Conservation (phyloP, 2,329 filamentous ascomycete genomes). For the Gaeumannomyces sp. region DNA sequence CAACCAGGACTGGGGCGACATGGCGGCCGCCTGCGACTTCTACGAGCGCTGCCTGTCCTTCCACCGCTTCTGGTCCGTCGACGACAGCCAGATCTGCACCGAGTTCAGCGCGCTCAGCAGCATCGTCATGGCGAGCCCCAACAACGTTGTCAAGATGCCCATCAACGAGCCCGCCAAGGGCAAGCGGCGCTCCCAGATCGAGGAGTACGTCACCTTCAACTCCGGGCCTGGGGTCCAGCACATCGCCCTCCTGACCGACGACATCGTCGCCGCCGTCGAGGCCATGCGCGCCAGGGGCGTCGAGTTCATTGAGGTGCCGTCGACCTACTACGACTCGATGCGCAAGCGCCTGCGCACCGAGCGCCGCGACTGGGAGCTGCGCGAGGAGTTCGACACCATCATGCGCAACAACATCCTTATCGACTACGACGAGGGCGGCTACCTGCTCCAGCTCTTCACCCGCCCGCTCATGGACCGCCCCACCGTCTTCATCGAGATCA, state of each 20-base stretch:
- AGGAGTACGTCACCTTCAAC: slow-evolving; percentile 90
- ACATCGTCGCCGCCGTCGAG: slow-evolving; percentile 73
- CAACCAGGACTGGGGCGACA: slow-evolving; percentile 93
- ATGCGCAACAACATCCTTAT: slow-evolving; percentile 80
- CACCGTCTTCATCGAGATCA: slow-evolving; percentile 94
- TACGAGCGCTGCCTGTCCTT: slow-evolving; percentile 89
- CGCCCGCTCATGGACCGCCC: slow-evolving; percentile 91
- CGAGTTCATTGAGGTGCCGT: slow-evolving; percentile 85
- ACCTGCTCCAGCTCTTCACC: slow-evolving; percentile 70
- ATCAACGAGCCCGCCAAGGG: slow-evolving; percentile 93
- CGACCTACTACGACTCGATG: slow-evolving; percentile 81
- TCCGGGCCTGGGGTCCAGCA: slow-evolving; percentile 87
- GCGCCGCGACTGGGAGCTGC: slow-evolving; percentile 54
- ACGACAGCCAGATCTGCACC: slow-evolving; percentile 87
- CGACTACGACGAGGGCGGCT: slow-evolving; percentile 90
- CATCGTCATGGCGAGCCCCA: slow-evolving; percentile 83
- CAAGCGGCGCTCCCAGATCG: slow-evolving; percentile 89
- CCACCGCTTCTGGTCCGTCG: slow-evolving; percentile 96
- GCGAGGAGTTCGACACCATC: slow-evolving; percentile 67
- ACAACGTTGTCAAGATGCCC: slow-evolving; percentile 91
- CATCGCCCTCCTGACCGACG: slow-evolving; percentile 74
- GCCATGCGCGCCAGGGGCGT: slow-evolving; percentile 80
- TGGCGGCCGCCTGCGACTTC: slow-evolving; percentile 60
- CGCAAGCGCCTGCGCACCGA: slow-evolving; percentile 63
- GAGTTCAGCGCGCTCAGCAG: slow-evolving; percentile 85